Conservation (phyloP, 1,284 basidiomycete genomes). For the Boletus semigastroideus region DNA sequence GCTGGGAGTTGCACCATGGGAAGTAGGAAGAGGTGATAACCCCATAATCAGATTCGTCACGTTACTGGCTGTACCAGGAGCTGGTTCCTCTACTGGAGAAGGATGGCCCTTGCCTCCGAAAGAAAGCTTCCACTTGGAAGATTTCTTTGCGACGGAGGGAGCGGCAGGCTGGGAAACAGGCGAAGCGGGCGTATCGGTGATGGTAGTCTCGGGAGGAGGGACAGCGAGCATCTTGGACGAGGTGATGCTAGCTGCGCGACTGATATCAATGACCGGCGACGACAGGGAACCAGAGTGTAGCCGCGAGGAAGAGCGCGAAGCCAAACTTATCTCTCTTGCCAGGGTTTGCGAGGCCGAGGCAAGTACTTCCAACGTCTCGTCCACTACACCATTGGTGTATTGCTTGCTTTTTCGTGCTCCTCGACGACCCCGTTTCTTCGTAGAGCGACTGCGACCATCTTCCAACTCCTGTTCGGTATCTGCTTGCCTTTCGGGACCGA, state of each 20-base stretch:
- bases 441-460: conserved; percentile 50
- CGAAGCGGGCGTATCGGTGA: conserved; percentile 7
- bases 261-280: conserved; percentile 24
- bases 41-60: conserved; percentile 72
- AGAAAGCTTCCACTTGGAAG: conserved; percentile 76
- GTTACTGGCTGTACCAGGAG: conserved; percentile 57
- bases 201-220: conserved; percentile 8
- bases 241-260: conserved; percentile 23
- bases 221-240: conserved; percentile 21
- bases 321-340: conserved; percentile 78
- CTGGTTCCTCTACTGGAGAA: conserved; percentile 45
- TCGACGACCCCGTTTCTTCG: conserved; percentile 74
- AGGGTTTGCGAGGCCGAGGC: conserved; percentile 80
- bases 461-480: conserved; percentile 37
- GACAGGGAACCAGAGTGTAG: conserved; percentile 9
- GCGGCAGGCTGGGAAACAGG: conserved; percentile 5
- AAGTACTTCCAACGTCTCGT: conserved; percentile 65
- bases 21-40: conserved; percentile 22
- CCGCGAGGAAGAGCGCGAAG: conserved; percentile 33
- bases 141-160: conserved; percentile 53
- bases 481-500: conserved; percentile 22
- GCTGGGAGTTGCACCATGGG: conserved; percentile 12
- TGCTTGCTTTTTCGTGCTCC: conserved; percentile 71
- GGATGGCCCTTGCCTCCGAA: conserved; percentile 60
- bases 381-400: conserved; percentile 28